These are phyloP conservation scores for Cryoendolithus antarcticus DNA, from an alignment of 2,329 filamentous ascomycete genomes.

Conservation along the genomic window DNA sequence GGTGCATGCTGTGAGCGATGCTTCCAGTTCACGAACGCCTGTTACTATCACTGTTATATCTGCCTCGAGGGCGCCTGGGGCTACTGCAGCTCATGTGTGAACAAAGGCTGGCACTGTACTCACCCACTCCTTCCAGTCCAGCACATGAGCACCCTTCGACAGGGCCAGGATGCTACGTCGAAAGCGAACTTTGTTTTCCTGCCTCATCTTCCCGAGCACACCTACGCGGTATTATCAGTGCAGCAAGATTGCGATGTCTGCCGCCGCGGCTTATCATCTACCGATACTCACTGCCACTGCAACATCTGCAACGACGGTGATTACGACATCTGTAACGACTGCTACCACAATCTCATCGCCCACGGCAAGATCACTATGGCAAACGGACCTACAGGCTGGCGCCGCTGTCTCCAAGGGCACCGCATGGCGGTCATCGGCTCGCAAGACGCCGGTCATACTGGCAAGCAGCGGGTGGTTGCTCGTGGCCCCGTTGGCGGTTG, in stretches of 20 bases:
- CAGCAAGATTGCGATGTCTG: conserved; percentile 71
- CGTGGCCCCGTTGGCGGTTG: conserved; percentile 67
- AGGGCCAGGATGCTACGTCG: conserved; percentile 11
- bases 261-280: conserved; percentile 56
- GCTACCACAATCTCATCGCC: conserved; percentile 58
- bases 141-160: conserved; percentile 32
- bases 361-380: conserved; percentile 55
- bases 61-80: conserved; percentile 95
- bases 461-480: conserved; percentile 55
- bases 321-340: conserved; percentile 72
- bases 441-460: conserved; percentile 49
- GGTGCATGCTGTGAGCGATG: conserved; percentile 80
- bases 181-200: conserved; percentile 13
- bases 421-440: conserved; percentile 76
- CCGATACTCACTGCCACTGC: conserved; percentile 66
- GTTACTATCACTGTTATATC: conserved; percentile 76
- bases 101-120: conserved; percentile 66
- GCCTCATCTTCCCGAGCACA: conserved; percentile 29
- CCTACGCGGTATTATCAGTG: conserved; percentile 46
- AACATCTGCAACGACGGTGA: conserved; percentile 63
- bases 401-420: conserved; percentile 67
- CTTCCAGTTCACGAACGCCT: conserved; percentile 59
- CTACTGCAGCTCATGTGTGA: conserved; percentile 79
- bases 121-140: conserved; percentile 69
- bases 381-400: conserved; percentile 72